Base-by-base conservation (phyloP, 768 basidiomycete genomes). In the Rhodotorula diobovata region DNA sequence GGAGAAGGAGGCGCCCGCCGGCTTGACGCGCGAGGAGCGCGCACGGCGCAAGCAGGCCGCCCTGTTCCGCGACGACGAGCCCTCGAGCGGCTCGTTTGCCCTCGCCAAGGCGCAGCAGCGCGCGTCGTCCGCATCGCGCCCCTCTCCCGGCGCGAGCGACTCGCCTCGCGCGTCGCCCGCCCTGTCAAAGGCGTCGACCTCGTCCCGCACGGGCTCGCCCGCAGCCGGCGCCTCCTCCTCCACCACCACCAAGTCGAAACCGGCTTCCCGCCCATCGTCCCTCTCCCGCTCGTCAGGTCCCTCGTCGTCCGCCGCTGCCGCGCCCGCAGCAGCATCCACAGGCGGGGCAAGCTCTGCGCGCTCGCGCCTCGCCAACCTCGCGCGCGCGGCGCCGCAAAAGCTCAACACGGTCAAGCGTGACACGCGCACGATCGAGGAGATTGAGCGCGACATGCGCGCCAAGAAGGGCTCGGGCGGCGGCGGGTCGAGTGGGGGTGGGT, bases 351-450 rank as follows among this genome's bases (percentile, higher is more conserved):
- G n/a, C 37, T 67, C 73, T 0, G 71, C 73, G 10, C 71, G 74
- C 20, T 70, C 73, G 45, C 71, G 73, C 16, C 64, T 77, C 56
- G 65, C 73, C 16, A 50, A 58, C 14, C 70, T 76, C 72, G 46
- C 59, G 15, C 35, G 37, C 34, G 59, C 68, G 9, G 58, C 39
- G 4, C 55, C 70, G 35, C 46, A 62, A 10, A 67, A 62, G 35
- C 64, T 78, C 45, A 71, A 72, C 67, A 64, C 60, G 50, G 67
- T 68, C n/a, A 76, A 78, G 63, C 63, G 76, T 20, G 77, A 78
- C 55, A 60, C 55, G 9, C 66, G 77, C 10, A 78, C 77, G n/a
- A 73, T 78, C 41, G 77, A 78, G 45, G 77, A 78, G 70, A 63
- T 78, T 35, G 76, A 77, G 66, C 58, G 66, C 30, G 76, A 77